These are phyloP conservation scores for Flaveria brownii DNA, from an alignment of 129 eudicot genomes.

Conservation along the genomic window DNA sequence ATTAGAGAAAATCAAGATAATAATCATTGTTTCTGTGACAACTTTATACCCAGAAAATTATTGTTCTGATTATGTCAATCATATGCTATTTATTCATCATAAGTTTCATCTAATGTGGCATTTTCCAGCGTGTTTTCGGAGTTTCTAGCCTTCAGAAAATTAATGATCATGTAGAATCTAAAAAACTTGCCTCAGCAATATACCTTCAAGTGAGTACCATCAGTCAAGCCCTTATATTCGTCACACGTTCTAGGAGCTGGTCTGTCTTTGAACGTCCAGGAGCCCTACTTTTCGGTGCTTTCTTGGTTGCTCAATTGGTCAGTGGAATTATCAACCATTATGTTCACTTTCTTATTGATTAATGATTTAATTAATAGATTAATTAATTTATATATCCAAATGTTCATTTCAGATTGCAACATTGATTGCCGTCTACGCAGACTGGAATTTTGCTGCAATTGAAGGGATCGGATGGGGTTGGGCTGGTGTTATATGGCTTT, in stretches of 20 bases:
- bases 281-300: conserved; percentile 55
- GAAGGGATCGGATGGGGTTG: conserved; percentile 93
- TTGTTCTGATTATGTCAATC: conserved; percentile 9
- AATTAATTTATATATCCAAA: background rate
- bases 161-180: conserved; percentile 47
- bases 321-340: conserved; percentile 14
- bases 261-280: conserved; percentile 77
- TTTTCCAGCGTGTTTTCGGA: conserved; percentile 57
- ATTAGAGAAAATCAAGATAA: background rate
- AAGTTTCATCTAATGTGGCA: background rate
- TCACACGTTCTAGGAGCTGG: conserved; percentile 80
- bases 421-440: conserved; percentile 74
- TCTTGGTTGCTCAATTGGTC: conserved; percentile 71
- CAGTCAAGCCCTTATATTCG: conserved; percentile 81
- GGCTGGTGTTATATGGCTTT: conserved; percentile 84
- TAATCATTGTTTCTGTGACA: background rate
- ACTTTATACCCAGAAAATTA: background rate
- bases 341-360: background rate
- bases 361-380: background rate
- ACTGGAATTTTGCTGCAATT: conserved; percentile 69
- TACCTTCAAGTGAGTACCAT: conserved; percentile 85
- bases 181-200: conserved; percentile 68
- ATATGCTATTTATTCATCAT: background rate
- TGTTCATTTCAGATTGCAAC: conserved; percentile 62
- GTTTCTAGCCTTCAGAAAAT: conserved; percentile 55